Evolutionary conservation across 2,329 filamentous ascomycete genomes (phyloP), one percentile per base, ranked within the genome.

Genomic region (Epichloe typhina): DNA sequence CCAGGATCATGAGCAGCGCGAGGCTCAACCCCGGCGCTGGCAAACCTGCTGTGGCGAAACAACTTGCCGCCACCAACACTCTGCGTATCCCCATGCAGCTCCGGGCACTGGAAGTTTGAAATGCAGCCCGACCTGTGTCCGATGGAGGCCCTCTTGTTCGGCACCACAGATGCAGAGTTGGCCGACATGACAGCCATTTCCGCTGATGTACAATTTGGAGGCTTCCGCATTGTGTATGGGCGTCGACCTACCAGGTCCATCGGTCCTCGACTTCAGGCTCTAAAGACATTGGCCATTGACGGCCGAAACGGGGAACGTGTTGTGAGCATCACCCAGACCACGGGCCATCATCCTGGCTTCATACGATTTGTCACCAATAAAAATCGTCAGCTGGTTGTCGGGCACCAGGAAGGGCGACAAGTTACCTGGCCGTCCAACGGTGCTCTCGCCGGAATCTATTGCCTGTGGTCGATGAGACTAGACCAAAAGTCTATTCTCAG

Each of bases 381-480:
- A 26, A 31, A 19, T 69, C 66, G 6, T 63, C 64, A 2, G 76
- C 40, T 42, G 13, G 19, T 42, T 21, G 17, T 42, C n/a, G 40
- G 40, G 17, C 17, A 42, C 9, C n/a, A 21, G n/a, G 17, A 21
- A 42, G 40, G 17, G n/a, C 13, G 13, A 17, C 3, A 42, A 9
- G 17, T 42, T 1, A 23, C 11, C 17, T 42, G 40, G 40, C 31
- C 31, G 31, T 11, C 31, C 4, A 11, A 17, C 40, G 17, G 40
- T 5, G 19, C 6, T 21, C 40, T 42, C 5, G 40, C 40, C 19
- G 40, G 40, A 5, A 11, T 42, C 8, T 42, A 42, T 12, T 17
- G 40, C 19, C 13, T 5, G 17, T 42, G 40, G 40, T 21, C 40
- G n/a, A 19, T 8, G 19, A 17, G 33, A 13, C 46, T 23, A 26